Evolutionary conservation across 768 basidiomycete species (phyloP).

Genomic region (Phanerochaete sordida): DNA sequence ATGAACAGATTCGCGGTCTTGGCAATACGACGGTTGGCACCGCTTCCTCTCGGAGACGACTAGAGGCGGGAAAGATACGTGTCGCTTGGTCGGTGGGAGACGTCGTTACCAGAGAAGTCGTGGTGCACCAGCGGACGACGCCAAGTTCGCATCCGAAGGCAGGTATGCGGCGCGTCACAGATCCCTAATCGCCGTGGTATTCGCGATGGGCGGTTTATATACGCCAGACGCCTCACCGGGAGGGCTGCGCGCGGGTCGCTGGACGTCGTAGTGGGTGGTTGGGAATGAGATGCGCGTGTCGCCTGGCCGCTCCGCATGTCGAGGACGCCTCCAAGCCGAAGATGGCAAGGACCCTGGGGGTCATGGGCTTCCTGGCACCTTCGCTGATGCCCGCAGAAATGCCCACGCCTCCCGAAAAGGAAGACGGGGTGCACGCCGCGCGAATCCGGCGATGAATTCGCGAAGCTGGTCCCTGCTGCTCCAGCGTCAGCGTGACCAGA

Average conservation of each 20-base stretch:
- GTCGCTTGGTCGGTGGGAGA: neutral
- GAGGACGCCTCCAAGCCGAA: neutral
- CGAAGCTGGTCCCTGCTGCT: no score
- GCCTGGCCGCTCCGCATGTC: neutral
- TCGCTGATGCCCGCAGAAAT: neutral
- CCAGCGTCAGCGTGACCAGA: no score
- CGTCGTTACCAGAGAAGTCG: neutral
- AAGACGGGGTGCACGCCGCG: no score
- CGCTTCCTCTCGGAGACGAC: no score
- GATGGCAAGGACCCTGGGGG: neutral
- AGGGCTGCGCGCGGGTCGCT: neutral
- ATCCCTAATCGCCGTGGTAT: no score
- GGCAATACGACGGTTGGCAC: no score
- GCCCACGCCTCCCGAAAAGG: neutral
- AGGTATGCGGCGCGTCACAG: no score
- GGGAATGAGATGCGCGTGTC: neutral
- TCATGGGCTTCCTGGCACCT: neutral
- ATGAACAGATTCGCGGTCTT: no score
- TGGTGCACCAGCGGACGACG: neutral
- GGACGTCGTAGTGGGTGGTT: neutral
- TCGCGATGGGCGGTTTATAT: neutral
- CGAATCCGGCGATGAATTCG: no score
- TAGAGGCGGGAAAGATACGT: neutral
- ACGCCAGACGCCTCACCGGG: neutral
- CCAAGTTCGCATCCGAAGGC: neutral